A percentile compares a stretch with the other conserved stretches of the same genome.
These are phyloP conservation scores for Torrubiella hemipterigena DNA, from an alignment of 2,329 filamentous ascomycete genomes.

Conservation along the genomic window DNA sequence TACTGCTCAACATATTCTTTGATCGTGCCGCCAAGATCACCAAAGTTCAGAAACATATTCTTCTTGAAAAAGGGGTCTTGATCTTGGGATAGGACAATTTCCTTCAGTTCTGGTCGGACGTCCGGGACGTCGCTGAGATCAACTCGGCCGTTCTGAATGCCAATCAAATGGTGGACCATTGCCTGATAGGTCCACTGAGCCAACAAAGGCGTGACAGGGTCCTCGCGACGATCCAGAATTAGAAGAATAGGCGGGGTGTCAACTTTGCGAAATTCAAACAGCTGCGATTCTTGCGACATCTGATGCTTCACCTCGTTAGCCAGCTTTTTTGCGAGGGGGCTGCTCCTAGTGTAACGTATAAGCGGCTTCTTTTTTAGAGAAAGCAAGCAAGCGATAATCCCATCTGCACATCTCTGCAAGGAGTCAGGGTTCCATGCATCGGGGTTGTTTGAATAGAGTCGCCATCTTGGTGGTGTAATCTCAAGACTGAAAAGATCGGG, in stretches of 20 bases:
- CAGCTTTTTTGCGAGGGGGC: constrained; percentile 79
- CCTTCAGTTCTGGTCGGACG: constrained; percentile 73
- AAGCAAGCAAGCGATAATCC: constrained; percentile 70
- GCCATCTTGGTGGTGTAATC: constrained; percentile 57
- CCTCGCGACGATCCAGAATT: constrained; percentile 81
- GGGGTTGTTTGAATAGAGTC: constrained; percentile 69
- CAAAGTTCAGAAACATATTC: constrained; percentile 98
- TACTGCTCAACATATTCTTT: constrained; percentile 99
- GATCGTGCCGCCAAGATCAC: constrained; percentile 87
- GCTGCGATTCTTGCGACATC: constrained; percentile 87
- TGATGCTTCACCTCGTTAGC: constrained; percentile 86
- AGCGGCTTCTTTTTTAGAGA: constrained; percentile 94
- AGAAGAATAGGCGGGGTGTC: constrained; percentile 91
- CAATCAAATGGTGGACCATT: constrained; percentile 96
- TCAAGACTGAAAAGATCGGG: constrained; percentile 81
- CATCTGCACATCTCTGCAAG: constrained; percentile 76
- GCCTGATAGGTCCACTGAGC: constrained; percentile 99
- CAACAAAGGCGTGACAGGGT: constrained; percentile 85
- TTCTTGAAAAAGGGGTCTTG: constrained; percentile 98
- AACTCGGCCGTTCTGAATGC: constrained; percentile 90
- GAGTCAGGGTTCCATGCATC: constrained; percentile 89
- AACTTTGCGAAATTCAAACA: constrained; percentile 91
- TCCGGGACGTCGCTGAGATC: constrained; percentile 77
- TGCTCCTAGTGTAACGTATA: constrained; percentile 88
- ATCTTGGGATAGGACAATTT: constrained; percentile 91